Conservation (phyloP, 768 basidiomycete genomes). For the Cystobasidium ongulense region DNA sequence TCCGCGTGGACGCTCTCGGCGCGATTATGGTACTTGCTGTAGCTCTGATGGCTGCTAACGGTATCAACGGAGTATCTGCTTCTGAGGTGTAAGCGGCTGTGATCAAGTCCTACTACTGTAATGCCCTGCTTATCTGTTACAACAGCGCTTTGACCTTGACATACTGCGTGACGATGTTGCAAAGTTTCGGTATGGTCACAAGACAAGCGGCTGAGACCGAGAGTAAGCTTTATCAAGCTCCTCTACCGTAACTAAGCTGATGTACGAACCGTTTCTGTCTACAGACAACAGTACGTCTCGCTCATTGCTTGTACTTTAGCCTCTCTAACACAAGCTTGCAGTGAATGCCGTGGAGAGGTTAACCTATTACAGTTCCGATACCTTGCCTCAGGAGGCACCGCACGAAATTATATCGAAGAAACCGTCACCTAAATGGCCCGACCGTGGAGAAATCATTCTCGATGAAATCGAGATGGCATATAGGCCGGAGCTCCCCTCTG, state of each 20-base stretch:
- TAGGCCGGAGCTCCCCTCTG: conserved; percentile 75
- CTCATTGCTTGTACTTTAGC: not conserved
- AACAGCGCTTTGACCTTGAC: not conserved
- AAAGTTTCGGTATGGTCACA: conserved; percentile 43
- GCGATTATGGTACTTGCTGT: conserved; percentile 63
- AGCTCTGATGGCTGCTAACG: conserved; percentile 66
- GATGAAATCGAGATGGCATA: conserved; percentile 68
- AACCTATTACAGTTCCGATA: conserved; percentile 64
- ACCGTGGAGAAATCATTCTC: conserved; percentile 63
- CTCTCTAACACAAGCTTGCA: not conserved
- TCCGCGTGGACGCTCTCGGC: conserved; percentile 79
- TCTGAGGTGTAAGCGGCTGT: conserved; percentile 73
- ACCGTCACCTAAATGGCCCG: conserved; percentile 64
- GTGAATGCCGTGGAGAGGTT: conserved; percentile 68
- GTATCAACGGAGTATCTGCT: conserved; percentile 66
- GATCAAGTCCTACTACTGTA: too few relatives aligned
- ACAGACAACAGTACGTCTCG: not conserved
- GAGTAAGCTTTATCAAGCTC: conserved; percentile 52
- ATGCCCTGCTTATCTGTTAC: not conserved
- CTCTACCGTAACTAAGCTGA: not conserved
- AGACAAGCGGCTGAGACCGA: conserved; percentile 59
- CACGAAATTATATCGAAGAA: conserved; percentile 59
- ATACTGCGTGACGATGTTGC: conserved; percentile 48
- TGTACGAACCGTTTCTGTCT: not conserved
- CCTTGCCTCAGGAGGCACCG: conserved; percentile 70